Percentiles rank a stretch among this genome's conserved stretches.
phyloP scores from a whole-genome alignment of 1,284 basidiomycete genomes.

The Trametes sp. region DNA sequence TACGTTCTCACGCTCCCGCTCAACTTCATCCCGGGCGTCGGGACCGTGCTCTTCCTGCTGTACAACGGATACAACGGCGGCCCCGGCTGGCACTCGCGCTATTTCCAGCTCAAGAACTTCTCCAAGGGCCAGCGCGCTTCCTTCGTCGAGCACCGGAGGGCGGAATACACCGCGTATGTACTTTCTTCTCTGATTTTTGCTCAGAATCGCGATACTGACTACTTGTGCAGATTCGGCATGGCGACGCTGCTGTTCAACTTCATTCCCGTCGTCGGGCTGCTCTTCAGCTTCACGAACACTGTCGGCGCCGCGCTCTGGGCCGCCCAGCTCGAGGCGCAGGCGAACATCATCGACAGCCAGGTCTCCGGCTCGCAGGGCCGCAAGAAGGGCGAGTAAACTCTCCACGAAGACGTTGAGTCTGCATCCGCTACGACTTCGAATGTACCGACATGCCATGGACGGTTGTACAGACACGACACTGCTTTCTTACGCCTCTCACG shows the following conservation, averaged over 20 bases:
- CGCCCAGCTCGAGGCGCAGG: conserved; percentile 59
- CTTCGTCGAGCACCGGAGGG: conserved; percentile 58
- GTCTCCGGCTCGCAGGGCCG: background rate
- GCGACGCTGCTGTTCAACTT: conserved; percentile 66
- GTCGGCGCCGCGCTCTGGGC: conserved; percentile 81
- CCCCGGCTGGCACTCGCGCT: conserved; percentile 68
- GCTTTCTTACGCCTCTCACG: background rate
- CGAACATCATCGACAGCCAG: conserved; percentile 36
- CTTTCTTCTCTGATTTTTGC: background rate
- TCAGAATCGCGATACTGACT: background rate
- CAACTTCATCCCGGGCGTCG: conserved; percentile 73
- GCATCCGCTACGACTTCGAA: too few relatives aligned
- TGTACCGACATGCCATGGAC: too few relatives aligned
- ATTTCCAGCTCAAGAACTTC: conserved; percentile 74
- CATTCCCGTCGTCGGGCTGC: conserved; percentile 63
- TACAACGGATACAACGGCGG: conserved; percentile 56
- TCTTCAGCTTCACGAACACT: conserved; percentile 62
- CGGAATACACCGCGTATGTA: conserved; percentile 55
- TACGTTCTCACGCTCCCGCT: conserved; percentile 67
- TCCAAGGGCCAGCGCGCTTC: conserved; percentile 53
- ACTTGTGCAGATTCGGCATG: conserved; percentile 60
- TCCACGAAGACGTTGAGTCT: background rate
- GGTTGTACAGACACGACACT: too few relatives aligned
- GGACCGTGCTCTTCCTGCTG: conserved; percentile 68
- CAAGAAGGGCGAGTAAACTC: conserved; percentile 8